Conservation (phyloP, 441 rosid species). For the Biscutella auriculata region DNA sequence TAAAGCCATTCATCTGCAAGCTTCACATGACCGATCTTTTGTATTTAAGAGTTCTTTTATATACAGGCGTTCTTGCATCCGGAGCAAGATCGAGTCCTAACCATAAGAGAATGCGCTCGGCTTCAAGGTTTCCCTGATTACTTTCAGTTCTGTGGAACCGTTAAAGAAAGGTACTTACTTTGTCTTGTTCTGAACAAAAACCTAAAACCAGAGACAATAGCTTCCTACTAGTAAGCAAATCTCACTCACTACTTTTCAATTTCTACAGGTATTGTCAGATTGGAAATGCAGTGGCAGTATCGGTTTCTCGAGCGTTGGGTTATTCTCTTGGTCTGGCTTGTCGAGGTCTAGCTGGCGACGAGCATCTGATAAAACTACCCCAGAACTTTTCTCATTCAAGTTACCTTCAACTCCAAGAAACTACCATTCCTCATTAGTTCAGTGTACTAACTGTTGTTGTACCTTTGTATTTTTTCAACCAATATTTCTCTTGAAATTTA, state of each 20-base stretch:
- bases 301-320: constrained; percentile 78
- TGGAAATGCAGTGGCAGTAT: constrained; percentile 83
- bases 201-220: neutral
- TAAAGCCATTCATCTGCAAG: neutral
- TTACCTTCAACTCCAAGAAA: constrained; percentile 29
- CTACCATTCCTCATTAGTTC: constrained; percentile 20
- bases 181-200: neutral
- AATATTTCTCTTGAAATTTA: too few relatives aligned
- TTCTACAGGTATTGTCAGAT: constrained; percentile 62
- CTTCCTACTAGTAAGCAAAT: neutral
- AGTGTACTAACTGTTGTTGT: too few relatives aligned
- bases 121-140: constrained; percentile 96
- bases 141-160: constrained; percentile 65
- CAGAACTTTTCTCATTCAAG: constrained; percentile 63
- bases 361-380: constrained; percentile 57
- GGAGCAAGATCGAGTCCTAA: constrained; percentile 83
- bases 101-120: constrained; percentile 76
- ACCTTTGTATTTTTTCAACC: too few relatives aligned
- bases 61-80: constrained; percentile 69
- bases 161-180: constrained; percentile 51
- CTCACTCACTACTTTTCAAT: neutral
- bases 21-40: neutral
- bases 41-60: neutral
- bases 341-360: constrained; percentile 29
- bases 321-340: constrained; percentile 60